Evolutionary conservation across 129 eudicot species (phyloP).

Genomic region (sunflower (Helianthus annuus)): HanXRQr2.0-SUNRISE NC_035438.2:138680421-138680920

Average conservation of each 20-base stretch:
- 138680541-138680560: conserved; percentile 70
- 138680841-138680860: not conserved
- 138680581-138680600: not conserved
- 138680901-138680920: too few species aligned
- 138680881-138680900: not conserved
- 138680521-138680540: conserved; percentile 87
- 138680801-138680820: not conserved
- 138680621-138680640: too few species aligned
- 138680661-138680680: not conserved
- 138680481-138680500: conserved; percentile 92
- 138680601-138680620: not conserved
- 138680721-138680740: not conserved
- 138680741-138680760: not conserved
- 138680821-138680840: not conserved
- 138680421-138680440: conserved; percentile 80
- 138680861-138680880: not conserved
- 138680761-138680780: not conserved
- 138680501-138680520: conserved; percentile 76
- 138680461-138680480: conserved; percentile 71
- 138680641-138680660: not conserved
- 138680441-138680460: conserved; percentile 65
- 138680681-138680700: too few species aligned
- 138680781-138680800: not conserved
- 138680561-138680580: too few species aligned
- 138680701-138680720: not conserved